Evolutionary conservation across 441 rosid genomes (phyloP).

Genomic region (Gossypium laxum): DNA sequence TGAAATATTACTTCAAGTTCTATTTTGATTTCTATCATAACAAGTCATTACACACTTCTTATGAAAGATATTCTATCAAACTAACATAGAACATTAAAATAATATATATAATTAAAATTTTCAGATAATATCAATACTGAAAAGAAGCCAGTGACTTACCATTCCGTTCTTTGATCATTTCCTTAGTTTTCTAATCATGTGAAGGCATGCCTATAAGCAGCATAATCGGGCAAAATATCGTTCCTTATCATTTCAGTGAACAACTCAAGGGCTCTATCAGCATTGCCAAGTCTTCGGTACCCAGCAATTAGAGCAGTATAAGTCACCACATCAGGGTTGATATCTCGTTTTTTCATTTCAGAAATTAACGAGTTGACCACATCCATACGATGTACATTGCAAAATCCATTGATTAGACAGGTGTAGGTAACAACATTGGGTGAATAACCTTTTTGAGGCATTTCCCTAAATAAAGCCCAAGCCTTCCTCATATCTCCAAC

Average conservation of each 20-base stretch:
- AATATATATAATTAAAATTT: not conserved
- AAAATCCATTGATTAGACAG: slow-evolving; percentile 43
- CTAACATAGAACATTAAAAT: not conserved
- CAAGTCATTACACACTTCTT: too few species aligned
- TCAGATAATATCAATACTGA: not conserved
- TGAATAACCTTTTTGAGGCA: slow-evolving; percentile 22
- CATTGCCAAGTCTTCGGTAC: slow-evolving; percentile 25
- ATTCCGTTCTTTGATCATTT: slow-evolving; percentile 1
- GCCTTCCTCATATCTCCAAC: slow-evolving; percentile 38
- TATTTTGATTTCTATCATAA: too few species aligned
- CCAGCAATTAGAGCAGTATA: slow-evolving; percentile 36
- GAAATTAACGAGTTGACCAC: slow-evolving; percentile 25
- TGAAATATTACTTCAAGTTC: too few species aligned
- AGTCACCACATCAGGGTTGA: slow-evolving; percentile 33
- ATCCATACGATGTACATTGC: slow-evolving; percentile 36
- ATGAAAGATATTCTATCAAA: not conserved
- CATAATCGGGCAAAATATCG: slow-evolving; percentile 24
- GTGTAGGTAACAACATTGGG: slow-evolving; percentile 45
- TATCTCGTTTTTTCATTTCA: slow-evolving; percentile 31
- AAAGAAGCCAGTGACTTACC: slow-evolving; percentile 17
- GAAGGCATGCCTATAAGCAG: slow-evolving; percentile 4
- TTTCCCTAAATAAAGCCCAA: slow-evolving; percentile 24
- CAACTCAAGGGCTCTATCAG: slow-evolving; percentile 24
- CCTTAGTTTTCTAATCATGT: slow-evolving; percentile 2
- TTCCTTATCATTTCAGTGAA: slow-evolving; percentile 37